Evolutionary conservation across 768 basidiomycete genomes (phyloP).

Genomic region (Auricularia auricula-judae): DNA sequence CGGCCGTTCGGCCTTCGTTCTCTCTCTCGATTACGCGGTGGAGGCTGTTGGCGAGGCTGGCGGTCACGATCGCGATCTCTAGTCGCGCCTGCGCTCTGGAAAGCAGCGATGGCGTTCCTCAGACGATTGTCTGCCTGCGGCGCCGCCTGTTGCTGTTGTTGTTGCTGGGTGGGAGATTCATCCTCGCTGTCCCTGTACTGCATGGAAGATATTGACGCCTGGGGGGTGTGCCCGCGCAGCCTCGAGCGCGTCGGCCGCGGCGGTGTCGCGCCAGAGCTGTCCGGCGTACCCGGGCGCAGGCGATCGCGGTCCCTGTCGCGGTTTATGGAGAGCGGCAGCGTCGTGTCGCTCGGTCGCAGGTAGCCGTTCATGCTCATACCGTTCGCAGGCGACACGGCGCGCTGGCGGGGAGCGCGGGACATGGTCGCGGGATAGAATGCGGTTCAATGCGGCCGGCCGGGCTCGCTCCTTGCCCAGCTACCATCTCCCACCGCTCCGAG

Average conservation of each 20-base stretch:
- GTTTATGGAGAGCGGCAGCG: neutral
- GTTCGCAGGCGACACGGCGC: neutral
- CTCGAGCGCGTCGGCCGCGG: slow-evolving; percentile 15
- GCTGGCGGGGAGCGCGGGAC: neutral
- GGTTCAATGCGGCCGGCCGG: neutral
- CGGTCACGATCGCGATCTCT: slow-evolving; percentile 41
- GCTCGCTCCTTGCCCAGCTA: neutral
- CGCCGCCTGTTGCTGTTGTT: neutral
- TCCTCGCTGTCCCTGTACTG: slow-evolving; percentile 14
- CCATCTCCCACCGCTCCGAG: neutral
- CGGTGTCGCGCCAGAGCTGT: slow-evolving; percentile 5
- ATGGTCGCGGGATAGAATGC: neutral
- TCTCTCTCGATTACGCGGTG: slow-evolving; percentile 39
- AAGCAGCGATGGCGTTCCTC: slow-evolving; percentile 53
- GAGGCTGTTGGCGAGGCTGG: slow-evolving; percentile 37
- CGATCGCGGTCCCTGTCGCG: neutral
- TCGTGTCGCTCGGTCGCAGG: neutral
- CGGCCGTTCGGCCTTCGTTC: slow-evolving; percentile 43
- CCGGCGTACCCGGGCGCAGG: neutral
- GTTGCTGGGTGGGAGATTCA: slow-evolving; percentile 5
- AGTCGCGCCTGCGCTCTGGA: slow-evolving; percentile 53
- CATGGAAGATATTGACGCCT: slow-evolving; percentile 8
- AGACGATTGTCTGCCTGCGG: slow-evolving; percentile 35
- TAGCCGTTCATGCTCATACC: neutral
- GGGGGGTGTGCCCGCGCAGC: slow-evolving; percentile 12